A percentile compares a stretch with the other conserved stretches of the same genome.
Conservation (phyloP, 2,329 filamentous ascomycete species). For the Phaeophleospora eucalypticola region DNA sequence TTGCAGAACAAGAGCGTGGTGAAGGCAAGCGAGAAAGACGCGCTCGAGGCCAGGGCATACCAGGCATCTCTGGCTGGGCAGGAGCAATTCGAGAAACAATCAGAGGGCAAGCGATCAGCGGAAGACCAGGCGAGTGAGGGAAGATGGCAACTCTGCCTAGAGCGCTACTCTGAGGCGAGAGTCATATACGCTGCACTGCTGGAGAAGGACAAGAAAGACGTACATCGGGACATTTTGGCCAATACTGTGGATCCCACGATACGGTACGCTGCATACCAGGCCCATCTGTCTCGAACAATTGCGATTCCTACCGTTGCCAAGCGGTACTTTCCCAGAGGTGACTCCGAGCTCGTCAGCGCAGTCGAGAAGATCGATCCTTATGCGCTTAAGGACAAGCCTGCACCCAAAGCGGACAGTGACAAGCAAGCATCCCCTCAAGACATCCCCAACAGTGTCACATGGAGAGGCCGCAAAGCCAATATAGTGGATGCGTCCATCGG, state of each 20-base stretch:
- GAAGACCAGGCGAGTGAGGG: conserved; percentile 34
- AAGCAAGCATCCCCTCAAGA: conserved; percentile 33
- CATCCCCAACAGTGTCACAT: conserved; percentile 71
- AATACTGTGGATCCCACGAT: conserved; percentile 90
- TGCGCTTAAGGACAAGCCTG: conserved; percentile 56
- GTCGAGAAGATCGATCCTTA: conserved; percentile 68
- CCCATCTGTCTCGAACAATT: conserved; percentile 79
- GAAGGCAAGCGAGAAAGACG: conserved; percentile 63
- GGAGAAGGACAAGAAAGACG: conserved; percentile 63
- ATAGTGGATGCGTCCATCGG: conserved; percentile 93
- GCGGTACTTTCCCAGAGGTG: conserved; percentile 68
- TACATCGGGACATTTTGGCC: conserved; percentile 79
- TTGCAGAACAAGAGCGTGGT: conserved; percentile 61
- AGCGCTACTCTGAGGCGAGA: conserved; percentile 69
- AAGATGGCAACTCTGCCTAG: conserved; percentile 74
- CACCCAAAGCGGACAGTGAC: conserved; percentile 24
- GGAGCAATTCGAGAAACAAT: conserved; percentile 77
- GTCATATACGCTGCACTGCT: conserved; percentile 78
- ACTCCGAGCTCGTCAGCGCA: conserved; percentile 58
- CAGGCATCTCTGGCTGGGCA: conserved; percentile 70
- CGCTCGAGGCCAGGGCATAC: conserved; percentile 85
- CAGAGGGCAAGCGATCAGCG: conserved; percentile 39
- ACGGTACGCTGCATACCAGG: conserved; percentile 88
- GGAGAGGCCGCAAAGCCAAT: conserved; percentile 79
- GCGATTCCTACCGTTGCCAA: conserved; percentile 75